Conservation (phyloP, 106 monocot species). For the Allium sativum region DNA sequence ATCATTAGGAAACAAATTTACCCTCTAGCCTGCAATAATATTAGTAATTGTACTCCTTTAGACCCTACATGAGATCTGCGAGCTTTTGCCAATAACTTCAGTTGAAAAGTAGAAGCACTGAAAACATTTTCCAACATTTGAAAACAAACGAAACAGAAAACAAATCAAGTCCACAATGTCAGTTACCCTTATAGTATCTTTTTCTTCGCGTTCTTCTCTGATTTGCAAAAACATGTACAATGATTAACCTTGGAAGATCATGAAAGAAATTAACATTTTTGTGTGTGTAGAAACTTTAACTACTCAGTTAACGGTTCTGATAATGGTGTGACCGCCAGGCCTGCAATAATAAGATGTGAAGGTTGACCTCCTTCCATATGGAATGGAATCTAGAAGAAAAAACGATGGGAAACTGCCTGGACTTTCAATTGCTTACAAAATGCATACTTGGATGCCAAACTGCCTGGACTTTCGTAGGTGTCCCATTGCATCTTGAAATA, state of each 20-base stretch:
- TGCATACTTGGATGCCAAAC: slow-evolving; percentile 57
- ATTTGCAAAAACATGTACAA: slow-evolving; percentile 8
- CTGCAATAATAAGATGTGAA: slow-evolving; percentile 90
- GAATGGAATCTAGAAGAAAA: slow-evolving; percentile 52
- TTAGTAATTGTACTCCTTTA: slow-evolving; percentile 76
- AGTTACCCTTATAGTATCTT: slow-evolving; percentile 74
- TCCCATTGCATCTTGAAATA: slow-evolving; percentile 23
- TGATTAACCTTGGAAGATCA: too few species aligned
- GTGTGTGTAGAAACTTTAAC: slow-evolving; percentile 11
- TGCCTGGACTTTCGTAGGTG: slow-evolving; percentile 54
- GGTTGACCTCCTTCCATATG: slow-evolving; percentile 84
- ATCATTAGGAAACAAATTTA: neutral
- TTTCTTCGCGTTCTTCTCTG: slow-evolving; percentile 94
- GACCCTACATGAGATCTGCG: slow-evolving; percentile 84
- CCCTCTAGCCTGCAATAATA: slow-evolving; percentile 74
- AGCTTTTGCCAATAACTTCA: slow-evolving; percentile 86
- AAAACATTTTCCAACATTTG: slow-evolving; percentile 2
- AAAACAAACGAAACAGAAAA: neutral
- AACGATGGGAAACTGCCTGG: neutral
- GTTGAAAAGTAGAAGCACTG: slow-evolving; percentile 23
- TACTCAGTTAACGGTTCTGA: slow-evolving; percentile 93
- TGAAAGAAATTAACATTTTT: too few species aligned
- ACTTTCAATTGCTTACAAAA: slow-evolving; percentile 40
- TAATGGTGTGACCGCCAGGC: slow-evolving; percentile 92
- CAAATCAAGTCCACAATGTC: neutral